phyloP scores from a whole-genome alignment of 1,139 yeast genomes.

The Petasospora rhodanensis region DNA sequence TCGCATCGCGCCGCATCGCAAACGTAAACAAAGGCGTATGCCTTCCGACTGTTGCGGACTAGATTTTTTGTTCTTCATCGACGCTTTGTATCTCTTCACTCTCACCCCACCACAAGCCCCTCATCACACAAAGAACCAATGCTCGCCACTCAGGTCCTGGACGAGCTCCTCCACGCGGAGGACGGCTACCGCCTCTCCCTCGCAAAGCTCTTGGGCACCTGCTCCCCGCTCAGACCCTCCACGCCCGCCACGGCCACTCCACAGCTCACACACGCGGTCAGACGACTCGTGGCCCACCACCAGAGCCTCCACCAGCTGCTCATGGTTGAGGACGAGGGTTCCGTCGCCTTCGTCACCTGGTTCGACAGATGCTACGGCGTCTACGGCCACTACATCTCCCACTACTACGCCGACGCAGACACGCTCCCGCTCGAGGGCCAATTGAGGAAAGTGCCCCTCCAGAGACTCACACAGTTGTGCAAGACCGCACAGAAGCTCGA shows the following conservation, averaged over 20 bases:
- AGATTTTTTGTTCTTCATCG: too few species aligned
- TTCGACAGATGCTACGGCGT: constrained; percentile 19
- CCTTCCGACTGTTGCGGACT: too few species aligned
- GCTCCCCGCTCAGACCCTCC: constrained; percentile 6
- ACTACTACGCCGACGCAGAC: constrained; percentile 29
- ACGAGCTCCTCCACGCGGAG: constrained; percentile 15
- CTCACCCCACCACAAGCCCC: too few species aligned
- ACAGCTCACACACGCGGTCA: constrained; percentile 9
- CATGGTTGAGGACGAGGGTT: constrained; percentile 3
- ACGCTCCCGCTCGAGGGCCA: constrained; percentile 33
- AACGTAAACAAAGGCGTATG: too few species aligned
- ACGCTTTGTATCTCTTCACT: too few species aligned
- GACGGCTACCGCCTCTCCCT: constrained; percentile 10
- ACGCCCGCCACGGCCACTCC: not conserved
- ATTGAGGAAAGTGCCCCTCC: constrained; percentile 37
- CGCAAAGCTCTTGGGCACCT: constrained; percentile 11
- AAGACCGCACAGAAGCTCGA: constrained; percentile 23
- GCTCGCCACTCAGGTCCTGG: constrained; percentile 9
- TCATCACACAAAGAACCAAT: too few species aligned
- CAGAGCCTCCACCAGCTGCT: constrained; percentile 6
- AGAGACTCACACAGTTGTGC: constrained; percentile 33
- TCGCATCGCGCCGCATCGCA: too few species aligned
- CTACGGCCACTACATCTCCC: constrained; percentile 29
- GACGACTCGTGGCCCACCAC: constrained; percentile 18
- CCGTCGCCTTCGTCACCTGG: constrained; percentile 9